Percentiles rank a stretch among this genome's conserved stretches.
Evolutionary conservation across 495 filamentous ascomycete genomes (phyloP).

Genomic region (Opeltia flavorubescens): DNA sequence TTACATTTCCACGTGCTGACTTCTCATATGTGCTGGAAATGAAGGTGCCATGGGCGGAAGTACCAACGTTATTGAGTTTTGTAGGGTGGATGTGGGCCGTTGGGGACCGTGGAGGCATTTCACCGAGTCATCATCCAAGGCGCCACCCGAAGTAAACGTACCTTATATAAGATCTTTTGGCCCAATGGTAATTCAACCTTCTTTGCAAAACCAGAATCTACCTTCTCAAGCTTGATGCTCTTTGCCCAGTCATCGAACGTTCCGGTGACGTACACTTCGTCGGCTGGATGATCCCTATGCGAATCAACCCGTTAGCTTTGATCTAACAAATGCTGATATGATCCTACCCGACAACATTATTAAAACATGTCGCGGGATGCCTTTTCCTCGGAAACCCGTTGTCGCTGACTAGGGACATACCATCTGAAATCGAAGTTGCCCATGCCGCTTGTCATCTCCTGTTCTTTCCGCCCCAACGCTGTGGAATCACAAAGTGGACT

Average conservation of each 20-base stretch:
- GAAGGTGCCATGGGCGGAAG: neutral
- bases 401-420: slow-evolving; percentile 22
- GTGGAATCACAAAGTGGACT: slow-evolving; percentile 5
- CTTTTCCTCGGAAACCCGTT: slow-evolving; percentile 10
- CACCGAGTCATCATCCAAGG: neutral
- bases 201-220: slow-evolving; percentile 58
- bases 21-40: neutral
- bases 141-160: slow-evolving; percentile 24
- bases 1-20: neutral
- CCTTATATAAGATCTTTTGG: slow-evolving; percentile 74
- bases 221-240: slow-evolving; percentile 64
- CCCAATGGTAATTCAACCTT: slow-evolving; percentile 51
- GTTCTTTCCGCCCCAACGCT: neutral
- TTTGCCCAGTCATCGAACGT: slow-evolving; percentile 91
- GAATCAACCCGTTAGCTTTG: slow-evolving; percentile 7
- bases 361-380: neutral
- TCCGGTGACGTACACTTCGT: slow-evolving; percentile 87
- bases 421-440: slow-evolving; percentile 42
- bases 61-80: no score
- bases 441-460: slow-evolving; percentile 21
- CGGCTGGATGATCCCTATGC: slow-evolving; percentile 56
- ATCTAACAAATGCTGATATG: neutral
- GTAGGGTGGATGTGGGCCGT: neutral
- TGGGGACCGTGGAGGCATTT: no score
- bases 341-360: neutral